Conservation (phyloP, 2,329 filamentous ascomycete genomes). For the Fusarium sp. region DNA sequence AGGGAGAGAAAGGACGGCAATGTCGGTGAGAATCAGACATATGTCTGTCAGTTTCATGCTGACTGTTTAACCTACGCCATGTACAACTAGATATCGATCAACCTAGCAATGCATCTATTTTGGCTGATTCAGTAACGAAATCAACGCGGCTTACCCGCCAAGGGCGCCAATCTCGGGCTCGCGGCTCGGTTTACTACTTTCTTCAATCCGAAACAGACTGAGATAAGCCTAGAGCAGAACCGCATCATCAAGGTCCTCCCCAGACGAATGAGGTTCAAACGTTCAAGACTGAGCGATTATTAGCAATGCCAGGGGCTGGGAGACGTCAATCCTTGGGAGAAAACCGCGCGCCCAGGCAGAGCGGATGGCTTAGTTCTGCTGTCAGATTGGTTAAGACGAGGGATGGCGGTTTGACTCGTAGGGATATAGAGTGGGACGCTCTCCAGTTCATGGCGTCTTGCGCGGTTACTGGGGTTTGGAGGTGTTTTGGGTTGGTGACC, state of each 20-base stretch:
- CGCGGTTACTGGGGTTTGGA: conserved; percentile 21
- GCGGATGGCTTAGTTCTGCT: conserved; percentile 15
- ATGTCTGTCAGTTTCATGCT: background rate
- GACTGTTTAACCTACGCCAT: background rate
- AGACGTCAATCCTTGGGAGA: conserved; percentile 1
- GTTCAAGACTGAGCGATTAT: conserved; percentile 27
- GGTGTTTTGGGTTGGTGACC: background rate
- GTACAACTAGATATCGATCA: conserved; percentile 8
- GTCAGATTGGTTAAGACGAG: conserved; percentile 29
- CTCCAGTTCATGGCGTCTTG: conserved; percentile 24
- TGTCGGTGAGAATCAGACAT: background rate
- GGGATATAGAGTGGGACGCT: conserved; percentile 30
- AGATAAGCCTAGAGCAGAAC: background rate
- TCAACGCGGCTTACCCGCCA: background rate
- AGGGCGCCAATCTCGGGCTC: background rate
- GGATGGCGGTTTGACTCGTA: conserved; percentile 18
- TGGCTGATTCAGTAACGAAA: background rate
- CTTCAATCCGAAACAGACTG: background rate
- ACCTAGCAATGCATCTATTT: conserved; percentile 1
- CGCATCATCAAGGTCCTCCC: background rate
- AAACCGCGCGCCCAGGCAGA: conserved; percentile 15
- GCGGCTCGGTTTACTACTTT: background rate
- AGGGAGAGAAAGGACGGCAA: background rate
- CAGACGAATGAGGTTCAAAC: conserved; percentile 17
- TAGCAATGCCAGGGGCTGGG: conserved; percentile 9